Percentiles rank a stretch among this genome's conserved stretches.
phyloP scores from a whole-genome alignment of 1,284 basidiomycete genomes.

The Paramarasmius palmivorus region DNA sequence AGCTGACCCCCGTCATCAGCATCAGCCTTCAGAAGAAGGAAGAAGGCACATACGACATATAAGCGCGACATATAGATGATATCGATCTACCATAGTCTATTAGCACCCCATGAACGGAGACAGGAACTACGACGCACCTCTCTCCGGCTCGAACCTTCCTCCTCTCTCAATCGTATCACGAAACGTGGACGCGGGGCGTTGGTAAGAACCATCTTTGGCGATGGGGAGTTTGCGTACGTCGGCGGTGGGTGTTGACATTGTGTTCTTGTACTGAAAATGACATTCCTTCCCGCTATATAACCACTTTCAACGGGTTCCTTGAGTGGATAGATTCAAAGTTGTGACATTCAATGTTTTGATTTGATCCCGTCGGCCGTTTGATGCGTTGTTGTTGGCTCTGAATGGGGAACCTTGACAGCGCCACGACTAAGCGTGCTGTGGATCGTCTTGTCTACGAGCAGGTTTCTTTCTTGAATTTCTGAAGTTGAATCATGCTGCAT shows the following conservation, averaged over 20 bases:
- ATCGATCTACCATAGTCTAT: constrained; percentile 57
- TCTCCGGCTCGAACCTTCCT: constrained; percentile 80
- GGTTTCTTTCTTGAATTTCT: too few species aligned
- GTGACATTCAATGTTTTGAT: too few species aligned
- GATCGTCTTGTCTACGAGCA: too few species aligned
- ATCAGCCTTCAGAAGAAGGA: too few species aligned
- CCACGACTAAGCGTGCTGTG: too few species aligned
- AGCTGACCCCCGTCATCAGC: too few species aligned
- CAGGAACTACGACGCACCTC: constrained; percentile 56
- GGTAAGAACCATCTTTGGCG: constrained; percentile 74
- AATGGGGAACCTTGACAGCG: too few species aligned
- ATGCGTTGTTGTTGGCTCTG: too few species aligned
- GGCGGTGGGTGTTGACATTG: too few species aligned
- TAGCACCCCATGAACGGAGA: neutral
- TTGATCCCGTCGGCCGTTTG: too few species aligned
- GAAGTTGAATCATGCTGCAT: too few species aligned
- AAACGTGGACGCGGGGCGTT: constrained; percentile 73
- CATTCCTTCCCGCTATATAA: neutral
- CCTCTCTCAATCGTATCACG: constrained; percentile 72
- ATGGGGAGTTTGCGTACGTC: neutral
- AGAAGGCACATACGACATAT: constrained; percentile 74
- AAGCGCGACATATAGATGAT: constrained; percentile 85
- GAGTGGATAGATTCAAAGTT: too few species aligned
- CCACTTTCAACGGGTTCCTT: neutral
- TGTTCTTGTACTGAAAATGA: neutral